These are phyloP conservation scores for Chytriomyces confervae DNA, from an alignment of 192 early-diverging fungal species.

Conservation along the genomic window DNA sequence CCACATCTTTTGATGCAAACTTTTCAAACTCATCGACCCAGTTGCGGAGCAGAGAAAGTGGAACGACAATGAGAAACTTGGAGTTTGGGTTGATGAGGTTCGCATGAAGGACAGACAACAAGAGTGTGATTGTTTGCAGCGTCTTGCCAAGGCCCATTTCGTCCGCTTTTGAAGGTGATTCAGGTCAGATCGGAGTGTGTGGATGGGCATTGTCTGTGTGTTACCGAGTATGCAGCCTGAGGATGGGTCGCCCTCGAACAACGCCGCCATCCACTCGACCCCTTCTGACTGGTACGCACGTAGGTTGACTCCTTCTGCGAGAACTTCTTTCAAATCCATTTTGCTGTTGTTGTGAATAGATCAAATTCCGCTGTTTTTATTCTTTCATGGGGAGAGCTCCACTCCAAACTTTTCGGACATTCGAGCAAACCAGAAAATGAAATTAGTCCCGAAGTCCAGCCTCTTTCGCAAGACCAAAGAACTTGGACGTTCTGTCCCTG, in stretches of 20 bases:
- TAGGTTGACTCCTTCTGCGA: too few species aligned
- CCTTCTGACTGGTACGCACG: conserved; percentile 70
- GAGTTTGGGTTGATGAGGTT: conserved; percentile 47
- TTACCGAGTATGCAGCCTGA: conserved; percentile 68
- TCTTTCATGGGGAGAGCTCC: too few species aligned
- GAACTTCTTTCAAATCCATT: too few species aligned
- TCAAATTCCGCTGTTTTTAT: too few species aligned
- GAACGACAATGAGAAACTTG: conserved; percentile 80
- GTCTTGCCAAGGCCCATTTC: conserved; percentile 86
- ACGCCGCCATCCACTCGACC: conserved; percentile 77
- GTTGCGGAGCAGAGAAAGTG: conserved; percentile 77
- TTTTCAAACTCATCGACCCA: conserved; percentile 83
- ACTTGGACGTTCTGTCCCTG: conserved; percentile 58
- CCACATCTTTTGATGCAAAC: conserved; percentile 37
- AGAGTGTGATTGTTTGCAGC: conserved; percentile 84
- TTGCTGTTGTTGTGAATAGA: too few species aligned
- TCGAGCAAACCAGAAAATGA: too few species aligned
- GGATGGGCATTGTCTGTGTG: background rate
- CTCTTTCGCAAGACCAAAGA: conserved; percentile 68
- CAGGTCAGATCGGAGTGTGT: background rate
- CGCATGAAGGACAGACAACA: conserved; percentile 59
- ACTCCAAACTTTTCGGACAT: too few species aligned
- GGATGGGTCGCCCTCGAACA: conserved; percentile 64
- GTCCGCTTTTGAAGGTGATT: conserved; percentile 4
- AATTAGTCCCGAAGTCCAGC: conserved; percentile 42